Base-by-base conservation (phyloP, 371 early-diverging fungal species). In the Homolaphlyctis polyrhiza region DNA sequence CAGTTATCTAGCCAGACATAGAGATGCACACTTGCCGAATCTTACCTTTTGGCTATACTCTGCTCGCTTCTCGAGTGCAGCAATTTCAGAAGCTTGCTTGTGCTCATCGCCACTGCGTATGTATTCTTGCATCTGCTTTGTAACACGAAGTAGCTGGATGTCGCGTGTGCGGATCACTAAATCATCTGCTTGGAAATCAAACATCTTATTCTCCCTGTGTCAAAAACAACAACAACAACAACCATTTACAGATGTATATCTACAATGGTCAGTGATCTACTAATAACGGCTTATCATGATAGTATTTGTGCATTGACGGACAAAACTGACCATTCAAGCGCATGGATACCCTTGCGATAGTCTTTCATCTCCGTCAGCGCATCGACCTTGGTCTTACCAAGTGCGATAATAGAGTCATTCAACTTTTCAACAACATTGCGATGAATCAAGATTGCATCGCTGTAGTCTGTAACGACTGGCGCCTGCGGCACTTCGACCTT, bases 51-150 rank as follows among this genome's bases (percentile, higher is more conserved):
- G 68, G 43, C 72, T 70, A 49, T 76, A 68, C 33, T 81, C 81
- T 0, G 77, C 71, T 0, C 74, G 60, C 69, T 71, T 71, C 55
- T 81, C 81, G 14, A 81, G 65, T 1, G 73, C 75, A 11, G 69
- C 60, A n/a, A 81, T 68, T 61, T 81, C 81, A 33, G 73, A 63
- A 6, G 71, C 34, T 58, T 81, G 81, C 67, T 77, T 77, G 50
- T 68, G 66, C 61, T 75, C 77, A 57, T 81, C 81, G 5, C 81
- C 81, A 25, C 75, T 63, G 13, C 83, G 66, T 36, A 84, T 69
- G 58, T 69, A 83, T 58, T 84, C 85, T 62, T 84, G 85, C 81
- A 84, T 84, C 47, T 75, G 74, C 65, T 84, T 84, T 14, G 83
- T 80, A 33, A 84, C 79, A 0, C 85, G 68, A 6, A 84, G 68